Evolutionary conservation across 2,329 filamentous ascomycete genomes (phyloP).

Genomic region (Raffaelea albimanens): DNA sequence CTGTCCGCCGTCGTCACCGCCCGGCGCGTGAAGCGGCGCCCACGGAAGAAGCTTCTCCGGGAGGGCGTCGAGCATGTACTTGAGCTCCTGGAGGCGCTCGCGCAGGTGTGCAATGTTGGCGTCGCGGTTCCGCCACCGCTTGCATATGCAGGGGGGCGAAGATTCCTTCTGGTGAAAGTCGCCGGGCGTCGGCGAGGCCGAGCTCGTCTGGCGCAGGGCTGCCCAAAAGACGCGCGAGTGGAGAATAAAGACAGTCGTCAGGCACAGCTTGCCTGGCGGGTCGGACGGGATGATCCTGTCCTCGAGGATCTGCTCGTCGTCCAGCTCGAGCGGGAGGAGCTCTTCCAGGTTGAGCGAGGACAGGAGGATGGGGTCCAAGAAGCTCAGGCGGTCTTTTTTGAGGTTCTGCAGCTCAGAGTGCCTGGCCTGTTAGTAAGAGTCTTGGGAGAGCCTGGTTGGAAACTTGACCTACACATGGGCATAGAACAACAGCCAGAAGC

Average conservation of each 20-base stretch:
- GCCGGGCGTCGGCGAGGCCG: not conserved
- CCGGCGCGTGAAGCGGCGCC: too few species aligned
- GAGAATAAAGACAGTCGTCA: not conserved
- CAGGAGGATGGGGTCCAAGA: not conserved
- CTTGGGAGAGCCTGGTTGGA: too few species aligned
- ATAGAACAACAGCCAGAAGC: slow-evolving; percentile 26
- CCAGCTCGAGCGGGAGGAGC: not conserved
- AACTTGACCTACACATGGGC: slow-evolving; percentile 10
- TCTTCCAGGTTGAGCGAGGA: not conserved
- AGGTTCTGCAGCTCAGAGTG: slow-evolving; percentile 1
- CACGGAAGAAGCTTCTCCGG: not conserved
- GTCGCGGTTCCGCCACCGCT: not conserved
- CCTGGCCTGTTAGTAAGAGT: not conserved
- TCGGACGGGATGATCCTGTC: not conserved
- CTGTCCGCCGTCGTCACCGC: too few species aligned
- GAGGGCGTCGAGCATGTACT: not conserved
- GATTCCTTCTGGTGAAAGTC: not conserved
- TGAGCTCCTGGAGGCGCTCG: not conserved
- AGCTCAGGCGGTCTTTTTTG: not conserved
- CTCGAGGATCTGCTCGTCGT: slow-evolving; percentile 5
- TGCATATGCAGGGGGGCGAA: not conserved
- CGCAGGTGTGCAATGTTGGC: not conserved
- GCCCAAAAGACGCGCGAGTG: not conserved
- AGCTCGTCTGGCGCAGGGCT: not conserved
- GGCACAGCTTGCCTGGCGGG: not conserved